Base-by-base conservation (phyloP, 257 asterid species). In the Fraxinus cuspidata region DNA sequence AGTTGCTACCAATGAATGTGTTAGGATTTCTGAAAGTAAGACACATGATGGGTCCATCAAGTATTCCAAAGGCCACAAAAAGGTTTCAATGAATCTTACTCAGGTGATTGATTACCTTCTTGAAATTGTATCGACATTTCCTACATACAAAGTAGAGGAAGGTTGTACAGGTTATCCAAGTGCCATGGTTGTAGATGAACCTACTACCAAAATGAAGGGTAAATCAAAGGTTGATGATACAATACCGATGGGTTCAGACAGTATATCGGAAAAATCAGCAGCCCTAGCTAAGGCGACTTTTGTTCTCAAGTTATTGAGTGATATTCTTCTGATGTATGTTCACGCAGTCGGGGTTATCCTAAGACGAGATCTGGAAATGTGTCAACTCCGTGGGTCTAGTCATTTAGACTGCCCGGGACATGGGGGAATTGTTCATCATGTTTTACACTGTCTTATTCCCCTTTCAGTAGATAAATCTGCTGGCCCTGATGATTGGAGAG, bases 151-250 rank as follows among this genome's bases (percentile, higher is more conserved):
- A 66, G 84, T 75, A 69, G 89, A 78, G 40, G 89, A 82, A 79
- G 86, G 81, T 72, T 78, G 51, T 42, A 42, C 51, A 11, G 51
- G 18, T 42, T 42, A 86, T 81, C 65, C 85, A 79, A 89, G 86
- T 89, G 92, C 94, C 25, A 93, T 95, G 99, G 99, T 90, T 73
- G 90, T 93, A 38, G 97, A 95, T 85, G 98, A 92, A 85, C 88
- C 94, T 70, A 80, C 87, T 71, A 85, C 77, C 77, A 95, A 93
- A 86, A 81, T 81, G 83, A 95, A 95, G 90, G 99, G 99, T 77
- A 95, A 93, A 85, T 88, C 93, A 6, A 95, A 95, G 90, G 92
- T 95, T 85, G 98, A 86, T 79, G 99, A 92, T 85, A 81, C 87
- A 2, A 74, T 51, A 73, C 86, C 81, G 81, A 71, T 79, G 74